phyloP scores from a whole-genome alignment of 768 basidiomycete species.

The Phanerodontia chrysosporium region DNA sequence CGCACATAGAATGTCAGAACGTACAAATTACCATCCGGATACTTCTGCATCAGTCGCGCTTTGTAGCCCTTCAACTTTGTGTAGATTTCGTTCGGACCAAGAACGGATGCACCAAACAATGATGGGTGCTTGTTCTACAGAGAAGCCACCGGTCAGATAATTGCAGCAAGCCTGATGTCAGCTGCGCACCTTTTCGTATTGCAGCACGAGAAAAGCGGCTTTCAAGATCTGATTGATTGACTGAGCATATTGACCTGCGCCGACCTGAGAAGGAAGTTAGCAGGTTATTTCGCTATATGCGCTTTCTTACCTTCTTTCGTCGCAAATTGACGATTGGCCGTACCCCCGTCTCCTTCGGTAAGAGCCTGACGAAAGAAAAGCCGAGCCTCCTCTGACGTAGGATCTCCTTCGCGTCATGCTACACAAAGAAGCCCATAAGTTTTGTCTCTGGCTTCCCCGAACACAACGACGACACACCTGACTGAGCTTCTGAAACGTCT shows the following conservation, averaged over 20 bases:
- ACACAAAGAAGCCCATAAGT: background rate
- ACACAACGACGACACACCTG: conserved; percentile 40
- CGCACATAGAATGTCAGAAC: background rate
- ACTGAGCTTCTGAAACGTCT: conserved; percentile 67
- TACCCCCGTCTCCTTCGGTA: conserved; percentile 95
- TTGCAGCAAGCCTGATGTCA: background rate
- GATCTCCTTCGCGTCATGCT: conserved; percentile 65
- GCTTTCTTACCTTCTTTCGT: conserved; percentile 38
- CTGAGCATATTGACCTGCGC: conserved; percentile 27
- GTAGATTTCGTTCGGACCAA: conserved; percentile 82
- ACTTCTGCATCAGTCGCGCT: conserved; percentile 31
- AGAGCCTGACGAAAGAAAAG: conserved; percentile 79
- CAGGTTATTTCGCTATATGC: background rate
- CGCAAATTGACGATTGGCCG: conserved; percentile 91
- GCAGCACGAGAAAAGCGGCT: conserved; percentile 81
- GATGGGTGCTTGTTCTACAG: conserved; percentile 55
- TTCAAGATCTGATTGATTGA: conserved; percentile 89
- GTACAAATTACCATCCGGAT: conserved; percentile 48
- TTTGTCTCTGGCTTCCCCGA: background rate
- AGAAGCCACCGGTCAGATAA: background rate
- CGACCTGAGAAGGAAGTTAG: background rate
- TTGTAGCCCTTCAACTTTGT: conserved; percentile 70
- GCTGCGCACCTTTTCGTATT: conserved; percentile 77
- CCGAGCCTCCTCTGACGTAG: conserved; percentile 71
- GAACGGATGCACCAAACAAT: conserved; percentile 76